Percentiles rank a stretch among this genome's conserved stretches.
phyloP scores from a whole-genome alignment of 2,329 filamentous ascomycete genomes.

The Exophiala oligosperma region DNA sequence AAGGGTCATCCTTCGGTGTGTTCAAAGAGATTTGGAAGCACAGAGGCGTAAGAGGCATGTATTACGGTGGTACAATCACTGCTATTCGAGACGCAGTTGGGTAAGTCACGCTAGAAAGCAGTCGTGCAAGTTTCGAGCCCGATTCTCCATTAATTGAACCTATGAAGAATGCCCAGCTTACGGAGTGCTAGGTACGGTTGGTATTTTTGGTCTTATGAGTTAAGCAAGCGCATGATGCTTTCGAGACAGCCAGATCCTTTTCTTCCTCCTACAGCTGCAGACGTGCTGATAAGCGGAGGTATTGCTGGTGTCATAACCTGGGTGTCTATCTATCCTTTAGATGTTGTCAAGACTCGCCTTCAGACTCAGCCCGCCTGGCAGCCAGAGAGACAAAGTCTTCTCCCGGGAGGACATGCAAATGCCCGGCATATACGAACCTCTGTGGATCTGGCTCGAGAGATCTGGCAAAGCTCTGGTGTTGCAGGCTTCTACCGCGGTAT shows the following conservation, averaged over 20 bases:
- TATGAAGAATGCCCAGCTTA: neutral
- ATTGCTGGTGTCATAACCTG: slow-evolving; percentile 85
- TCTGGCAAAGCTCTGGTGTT: slow-evolving; percentile 65
- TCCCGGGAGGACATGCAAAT: slow-evolving; percentile 29
- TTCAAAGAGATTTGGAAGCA: slow-evolving; percentile 60
- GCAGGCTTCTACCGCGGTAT: slow-evolving; percentile 71
- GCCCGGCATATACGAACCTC: slow-evolving; percentile 46
- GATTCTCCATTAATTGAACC: neutral
- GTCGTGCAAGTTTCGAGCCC: too few species aligned
- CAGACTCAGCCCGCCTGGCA: slow-evolving; percentile 63
- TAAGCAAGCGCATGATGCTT: slow-evolving; percentile 63
- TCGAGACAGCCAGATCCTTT: slow-evolving; percentile 34
- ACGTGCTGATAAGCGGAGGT: slow-evolving; percentile 78
- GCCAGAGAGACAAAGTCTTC: slow-evolving; percentile 27
- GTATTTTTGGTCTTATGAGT: slow-evolving; percentile 93
- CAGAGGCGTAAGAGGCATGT: slow-evolving; percentile 69
- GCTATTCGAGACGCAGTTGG: slow-evolving; percentile 78
- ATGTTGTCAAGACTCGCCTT: slow-evolving; percentile 90
- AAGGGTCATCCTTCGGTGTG: slow-evolving; percentile 63
- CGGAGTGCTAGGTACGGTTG: slow-evolving; percentile 71
- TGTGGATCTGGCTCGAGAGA: slow-evolving; percentile 62
- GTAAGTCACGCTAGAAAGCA: too few species aligned
- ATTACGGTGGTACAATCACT: slow-evolving; percentile 78
- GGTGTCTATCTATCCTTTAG: slow-evolving; percentile 86
- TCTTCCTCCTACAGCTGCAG: slow-evolving; percentile 49